phyloP scores from a whole-genome alignment of 2,329 filamentous ascomycete genomes.

The Cladosporium austrohemisphaericum region DNA sequence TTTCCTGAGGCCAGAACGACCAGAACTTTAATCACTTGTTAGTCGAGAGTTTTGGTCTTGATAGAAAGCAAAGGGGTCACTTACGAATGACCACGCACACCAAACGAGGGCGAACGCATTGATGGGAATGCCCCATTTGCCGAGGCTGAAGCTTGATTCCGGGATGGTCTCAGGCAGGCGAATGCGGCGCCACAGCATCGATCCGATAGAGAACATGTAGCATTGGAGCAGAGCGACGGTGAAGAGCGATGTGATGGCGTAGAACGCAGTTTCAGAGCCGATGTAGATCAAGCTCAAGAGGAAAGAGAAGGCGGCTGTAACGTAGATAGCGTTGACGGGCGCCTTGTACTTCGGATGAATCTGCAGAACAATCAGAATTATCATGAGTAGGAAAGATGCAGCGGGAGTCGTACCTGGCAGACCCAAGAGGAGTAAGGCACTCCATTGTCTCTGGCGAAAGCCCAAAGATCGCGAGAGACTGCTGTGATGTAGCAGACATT shows the following conservation, averaged over 20 bases:
- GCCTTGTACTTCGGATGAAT: slow-evolving; percentile 17
- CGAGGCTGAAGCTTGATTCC: slow-evolving; percentile 12
- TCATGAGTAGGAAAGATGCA: too few relatives aligned
- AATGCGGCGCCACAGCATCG: slow-evolving; percentile 25
- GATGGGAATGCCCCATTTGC: slow-evolving; percentile 21
- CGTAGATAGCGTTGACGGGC: slow-evolving; percentile 26
- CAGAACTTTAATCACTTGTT: not conserved
- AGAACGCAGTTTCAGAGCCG: slow-evolving; percentile 37
- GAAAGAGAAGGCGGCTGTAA: slow-evolving; percentile 52
- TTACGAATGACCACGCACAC: slow-evolving; percentile 18
- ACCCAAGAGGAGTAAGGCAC: slow-evolving; percentile 36
- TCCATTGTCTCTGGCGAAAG: slow-evolving; percentile 38
- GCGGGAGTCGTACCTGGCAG: not conserved
- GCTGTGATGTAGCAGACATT: slow-evolving; percentile 27
- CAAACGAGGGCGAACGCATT: slow-evolving; percentile 21
- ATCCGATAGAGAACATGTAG: slow-evolving; percentile 24
- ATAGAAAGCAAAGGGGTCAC: not conserved
- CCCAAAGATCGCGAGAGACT: slow-evolving; percentile 20
- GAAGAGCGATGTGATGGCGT: slow-evolving; percentile 39
- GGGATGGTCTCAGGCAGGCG: slow-evolving; percentile 17
- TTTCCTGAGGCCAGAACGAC: slow-evolving; percentile 15
- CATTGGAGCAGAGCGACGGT: slow-evolving; percentile 20
- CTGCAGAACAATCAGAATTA: too few relatives aligned
- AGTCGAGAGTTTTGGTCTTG: not conserved
- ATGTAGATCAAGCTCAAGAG: slow-evolving; percentile 37